phyloP scores from a whole-genome alignment of 1,139 yeast genomes.

The Hyphopichia buzzinii region DNA sequence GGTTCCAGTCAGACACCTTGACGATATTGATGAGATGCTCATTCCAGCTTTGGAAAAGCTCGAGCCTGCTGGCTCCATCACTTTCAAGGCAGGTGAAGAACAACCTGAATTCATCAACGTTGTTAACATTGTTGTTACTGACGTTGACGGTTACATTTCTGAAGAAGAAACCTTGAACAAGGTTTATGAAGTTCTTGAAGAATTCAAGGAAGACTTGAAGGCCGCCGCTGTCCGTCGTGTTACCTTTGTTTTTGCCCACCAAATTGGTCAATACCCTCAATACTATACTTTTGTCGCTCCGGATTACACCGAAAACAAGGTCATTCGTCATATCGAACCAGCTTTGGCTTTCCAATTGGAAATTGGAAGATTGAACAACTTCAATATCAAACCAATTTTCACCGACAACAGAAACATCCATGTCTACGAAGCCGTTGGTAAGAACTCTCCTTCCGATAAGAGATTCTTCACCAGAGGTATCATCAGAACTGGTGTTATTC shows the following conservation, averaged over 20 bases:
- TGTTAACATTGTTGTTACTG: conserved; percentile 73
- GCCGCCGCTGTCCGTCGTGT: conserved; percentile 83
- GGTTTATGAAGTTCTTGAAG: conserved; percentile 64
- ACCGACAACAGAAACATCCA: conserved; percentile 97
- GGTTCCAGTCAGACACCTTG: conserved; percentile 78
- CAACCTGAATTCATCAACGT: conserved; percentile 62
- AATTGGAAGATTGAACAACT: conserved; percentile 89
- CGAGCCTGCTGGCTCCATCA: conserved; percentile 46
- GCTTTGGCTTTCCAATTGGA: conserved; percentile 97
- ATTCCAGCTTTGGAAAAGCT: conserved; percentile 72
- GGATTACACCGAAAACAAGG: conserved; percentile 75
- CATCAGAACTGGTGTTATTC: conserved; percentile 90
- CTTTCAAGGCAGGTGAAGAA: conserved; percentile 35
- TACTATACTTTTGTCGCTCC: conserved; percentile 96
- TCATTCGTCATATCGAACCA: conserved; percentile 96
- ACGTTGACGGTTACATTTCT: conserved; percentile 67
- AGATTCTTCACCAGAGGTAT: conserved; percentile 97
- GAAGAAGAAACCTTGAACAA: conserved; percentile 69
- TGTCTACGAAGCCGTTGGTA: conserved; percentile 94
- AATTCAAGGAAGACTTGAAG: conserved; percentile 65
- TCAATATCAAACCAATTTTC: conserved; percentile 90
- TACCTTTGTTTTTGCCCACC: conserved; percentile 83
- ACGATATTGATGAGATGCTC: conserved; percentile 84
- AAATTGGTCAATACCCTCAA: conserved; percentile 85
- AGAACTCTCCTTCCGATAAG: conserved; percentile 89